A percentile compares a stretch with the other conserved stretches of the same genome.
Conservation (phyloP, 1,284 basidiomycete species). For the Chondrostereum purpureum region DNA sequence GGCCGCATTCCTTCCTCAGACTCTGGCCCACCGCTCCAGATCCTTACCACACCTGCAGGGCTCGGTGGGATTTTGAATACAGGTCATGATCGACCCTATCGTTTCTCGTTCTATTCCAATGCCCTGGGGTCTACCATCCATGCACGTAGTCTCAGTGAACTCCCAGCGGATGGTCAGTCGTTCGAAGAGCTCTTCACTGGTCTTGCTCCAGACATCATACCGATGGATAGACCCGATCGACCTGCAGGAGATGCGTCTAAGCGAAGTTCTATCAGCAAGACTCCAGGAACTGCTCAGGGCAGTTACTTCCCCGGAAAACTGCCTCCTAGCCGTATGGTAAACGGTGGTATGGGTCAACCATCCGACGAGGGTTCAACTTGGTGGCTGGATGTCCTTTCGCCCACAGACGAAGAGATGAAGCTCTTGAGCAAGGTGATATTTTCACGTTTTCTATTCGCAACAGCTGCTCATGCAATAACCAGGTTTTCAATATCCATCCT, state of each 20-base stretch:
- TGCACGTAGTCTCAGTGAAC: constrained; percentile 85
- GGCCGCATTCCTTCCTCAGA: constrained; percentile 12
- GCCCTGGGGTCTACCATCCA: constrained; percentile 91
- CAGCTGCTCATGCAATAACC: constrained; percentile 3
- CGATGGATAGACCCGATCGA: not conserved
- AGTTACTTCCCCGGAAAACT: constrained; percentile 8
- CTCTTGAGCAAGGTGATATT: constrained; percentile 85
- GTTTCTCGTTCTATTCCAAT: constrained; percentile 99
- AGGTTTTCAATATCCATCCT: constrained; percentile 97
- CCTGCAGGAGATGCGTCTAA: not conserved
- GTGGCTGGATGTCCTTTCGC: constrained; percentile 96
- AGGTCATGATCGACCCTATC: constrained; percentile 86
- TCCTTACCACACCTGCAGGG: constrained; percentile 10
- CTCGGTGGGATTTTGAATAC: constrained; percentile 34
- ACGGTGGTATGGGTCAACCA: not conserved
- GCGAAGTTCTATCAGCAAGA: not conserved
- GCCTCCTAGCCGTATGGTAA: not conserved
- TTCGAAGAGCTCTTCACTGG: constrained; percentile 91
- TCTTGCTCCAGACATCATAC: constrained; percentile 9
- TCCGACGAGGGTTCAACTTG: constrained; percentile 73
- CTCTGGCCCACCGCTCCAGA: constrained; percentile 14
- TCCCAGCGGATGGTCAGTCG: constrained; percentile 89
- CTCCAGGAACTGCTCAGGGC: not conserved
- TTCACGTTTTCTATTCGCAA: constrained; percentile 3
- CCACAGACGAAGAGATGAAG: constrained; percentile 98